Evolutionary conservation across 495 filamentous ascomycete species (phyloP).

Genomic region (Lasiosphaeris hirsuta): DNA sequence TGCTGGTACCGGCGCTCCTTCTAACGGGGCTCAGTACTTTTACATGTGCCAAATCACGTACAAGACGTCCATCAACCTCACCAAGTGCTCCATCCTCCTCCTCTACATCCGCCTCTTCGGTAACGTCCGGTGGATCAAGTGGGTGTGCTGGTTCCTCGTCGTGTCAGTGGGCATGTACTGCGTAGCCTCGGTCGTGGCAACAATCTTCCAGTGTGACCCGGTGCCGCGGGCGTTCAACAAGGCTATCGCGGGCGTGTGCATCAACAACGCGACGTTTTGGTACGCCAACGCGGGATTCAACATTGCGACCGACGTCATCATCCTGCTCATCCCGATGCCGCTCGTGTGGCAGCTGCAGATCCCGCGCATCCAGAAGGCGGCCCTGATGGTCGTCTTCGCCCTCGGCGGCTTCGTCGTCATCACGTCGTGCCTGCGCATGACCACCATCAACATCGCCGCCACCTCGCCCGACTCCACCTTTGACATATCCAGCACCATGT

Average conservation of each 20-base stretch:
- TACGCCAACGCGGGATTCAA: slow-evolving; percentile 55
- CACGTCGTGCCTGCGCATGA: slow-evolving; percentile 29
- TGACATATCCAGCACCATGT: slow-evolving; percentile 42
- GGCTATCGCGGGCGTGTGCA: slow-evolving; percentile 47
- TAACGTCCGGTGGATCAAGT: slow-evolving; percentile 28
- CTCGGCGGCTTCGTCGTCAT: slow-evolving; percentile 51
- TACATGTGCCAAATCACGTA: slow-evolving; percentile 33
- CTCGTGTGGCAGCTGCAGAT: slow-evolving; percentile 50
- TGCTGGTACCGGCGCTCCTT: no score
- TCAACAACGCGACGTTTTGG: slow-evolving; percentile 41
- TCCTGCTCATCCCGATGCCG: slow-evolving; percentile 56
- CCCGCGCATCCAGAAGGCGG: slow-evolving; percentile 48
- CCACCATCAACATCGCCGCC: slow-evolving; percentile 27
- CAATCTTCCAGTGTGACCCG: slow-evolving; percentile 30
- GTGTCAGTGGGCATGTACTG: slow-evolving; percentile 22
- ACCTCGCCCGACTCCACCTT: slow-evolving; percentile 26
- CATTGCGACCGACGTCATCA: slow-evolving; percentile 53
- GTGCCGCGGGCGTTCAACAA: slow-evolving; percentile 53
- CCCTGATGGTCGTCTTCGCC: slow-evolving; percentile 31
- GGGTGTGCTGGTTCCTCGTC: slow-evolving; percentile 23
- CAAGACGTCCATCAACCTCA: slow-evolving; percentile 31
- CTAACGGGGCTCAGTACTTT: slow-evolving; percentile 14
- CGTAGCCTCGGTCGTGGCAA: slow-evolving; percentile 28
- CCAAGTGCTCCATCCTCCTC: slow-evolving; percentile 35
- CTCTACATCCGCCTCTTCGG: slow-evolving; percentile 36